These are phyloP conservation scores for Vigna radiata DNA, from an alignment of 306 rosid genomes.

Conservation along the genomic window DNA sequence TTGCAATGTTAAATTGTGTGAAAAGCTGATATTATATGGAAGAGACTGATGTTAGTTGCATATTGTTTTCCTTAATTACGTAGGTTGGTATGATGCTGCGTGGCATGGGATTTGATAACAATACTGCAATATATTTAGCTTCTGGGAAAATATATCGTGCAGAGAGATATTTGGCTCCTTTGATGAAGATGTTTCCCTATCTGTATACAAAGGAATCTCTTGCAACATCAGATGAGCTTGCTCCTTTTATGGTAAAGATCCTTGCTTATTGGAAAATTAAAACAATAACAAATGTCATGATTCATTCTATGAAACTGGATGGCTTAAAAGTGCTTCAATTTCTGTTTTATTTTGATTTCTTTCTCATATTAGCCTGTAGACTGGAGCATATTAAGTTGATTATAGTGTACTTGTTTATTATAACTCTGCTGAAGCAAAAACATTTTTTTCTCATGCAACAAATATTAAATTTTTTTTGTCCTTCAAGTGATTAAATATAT, in stretches of 20 bases:
- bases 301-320: slow-evolving; percentile 24
- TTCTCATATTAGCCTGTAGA: slow-evolving; percentile 13
- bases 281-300: slow-evolving; percentile 31
- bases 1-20: slow-evolving; percentile 27
- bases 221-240: slow-evolving; percentile 82
- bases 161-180: slow-evolving; percentile 82
- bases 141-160: slow-evolving; percentile 83
- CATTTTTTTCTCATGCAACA: slow-evolving; percentile 29
- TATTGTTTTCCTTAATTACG: slow-evolving; percentile 46
- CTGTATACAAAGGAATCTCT: slow-evolving; percentile 91
- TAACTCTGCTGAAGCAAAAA: slow-evolving; percentile 18
- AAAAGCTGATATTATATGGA: slow-evolving; percentile 24
- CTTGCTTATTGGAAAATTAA: neutral
- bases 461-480: slow-evolving; percentile 5
- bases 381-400: slow-evolving; percentile 30
- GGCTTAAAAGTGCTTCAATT: slow-evolving; percentile 23
- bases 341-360: slow-evolving; percentile 25
- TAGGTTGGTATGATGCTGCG: slow-evolving; percentile 97
- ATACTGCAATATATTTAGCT: slow-evolving; percentile 85
- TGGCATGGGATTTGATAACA: slow-evolving; percentile 91
- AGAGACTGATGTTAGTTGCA: slow-evolving; percentile 44
- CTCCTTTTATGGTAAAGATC: slow-evolving; percentile 75
- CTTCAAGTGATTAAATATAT: slow-evolving; percentile 22
- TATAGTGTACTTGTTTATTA: slow-evolving; percentile 17
- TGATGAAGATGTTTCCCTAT: slow-evolving; percentile 81